Evolutionary conservation across 371 early-diverging fungal species (phyloP), one percentile per base, ranked within the genome.

Genomic region (Mortierella sp.): DNA sequence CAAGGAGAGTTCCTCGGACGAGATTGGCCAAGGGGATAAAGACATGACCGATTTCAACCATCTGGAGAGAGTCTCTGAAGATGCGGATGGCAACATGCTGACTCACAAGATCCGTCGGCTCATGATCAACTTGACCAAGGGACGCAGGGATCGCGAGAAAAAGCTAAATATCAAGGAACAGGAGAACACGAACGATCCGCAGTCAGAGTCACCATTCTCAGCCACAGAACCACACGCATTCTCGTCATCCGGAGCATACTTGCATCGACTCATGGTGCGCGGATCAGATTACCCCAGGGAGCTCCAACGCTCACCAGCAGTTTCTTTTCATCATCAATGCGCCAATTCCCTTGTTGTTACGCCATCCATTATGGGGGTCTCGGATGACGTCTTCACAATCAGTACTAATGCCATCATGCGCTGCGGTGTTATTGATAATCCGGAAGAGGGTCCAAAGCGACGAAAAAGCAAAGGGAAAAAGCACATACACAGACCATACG

Each of bases 321-420:
- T 83, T 27, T 79, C 83, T 2, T 82, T 81, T 52, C 87, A 87
- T 34, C 80, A 76, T 49, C 87, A 87, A 49, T 82, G 84, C 27
- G 86, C 86, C 47, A 82, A 76, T 61, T 82, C 86, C 2, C 54
- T 87, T 28, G 74, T 72, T 24, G 62, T 85, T 2, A 78, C 83
- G 1, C 69, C 81, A 18, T 83, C 84, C 6, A 57, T 82, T 51
- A 80, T 81, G 69, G 87, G 82, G 3, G 28, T 80, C 12, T 58
- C 61, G 21, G 87, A 87, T 52, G 81, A 82, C 30, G 53, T 87
- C 7, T 82, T 74, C 58, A 83, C 85, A 14, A 67, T 86, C 45
- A 80, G 82, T 47, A 56, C 72, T n/a, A 78, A 81, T 30, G 52
- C 82, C 31, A 83, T 87, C 49, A 60, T 85, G 52, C 81, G 84